Percentiles rank a stretch among this genome's conserved stretches.
Evolutionary conservation across 306 rosid species (phyloP).

Genomic region (Trichosanthes cucumerina): DNA sequence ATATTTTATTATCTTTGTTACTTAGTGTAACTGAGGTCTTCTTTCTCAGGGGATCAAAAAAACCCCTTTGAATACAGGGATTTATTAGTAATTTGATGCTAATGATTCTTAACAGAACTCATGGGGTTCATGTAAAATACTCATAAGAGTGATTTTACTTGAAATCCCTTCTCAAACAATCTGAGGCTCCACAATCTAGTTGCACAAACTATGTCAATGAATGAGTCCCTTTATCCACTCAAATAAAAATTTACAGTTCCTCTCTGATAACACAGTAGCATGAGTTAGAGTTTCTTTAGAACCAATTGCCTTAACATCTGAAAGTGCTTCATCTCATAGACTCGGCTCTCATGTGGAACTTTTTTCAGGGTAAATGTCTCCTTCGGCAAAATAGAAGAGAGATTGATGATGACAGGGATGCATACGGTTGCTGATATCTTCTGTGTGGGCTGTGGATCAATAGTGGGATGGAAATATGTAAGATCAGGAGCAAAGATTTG

Average conservation of each 20-base stretch:
- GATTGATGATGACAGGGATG: constrained; percentile 65
- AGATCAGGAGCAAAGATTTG: constrained; percentile 28
- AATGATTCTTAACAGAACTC: background rate
- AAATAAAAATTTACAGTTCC: background rate
- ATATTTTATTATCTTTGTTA: background rate
- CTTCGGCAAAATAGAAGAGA: constrained; percentile 57
- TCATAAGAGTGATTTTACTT: background rate
- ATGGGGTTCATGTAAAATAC: background rate
- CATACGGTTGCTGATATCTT: constrained; percentile 85
- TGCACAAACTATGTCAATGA: background rate
- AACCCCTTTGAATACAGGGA: background rate
- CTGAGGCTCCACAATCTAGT: background rate
- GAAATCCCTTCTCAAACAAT: background rate
- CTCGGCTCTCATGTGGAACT: background rate
- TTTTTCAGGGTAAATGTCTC: constrained; percentile 58
- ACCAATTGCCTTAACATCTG: background rate
- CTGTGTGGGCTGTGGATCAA: constrained; percentile 86
- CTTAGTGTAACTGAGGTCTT: background rate
- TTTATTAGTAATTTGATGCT: background rate
- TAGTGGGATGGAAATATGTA: constrained; percentile 91
- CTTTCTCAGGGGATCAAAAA: background rate
- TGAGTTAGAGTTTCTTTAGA: background rate
- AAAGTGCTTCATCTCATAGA: background rate
- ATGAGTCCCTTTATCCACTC: background rate
- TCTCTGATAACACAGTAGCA: background rate